Evolutionary conservation across 805 yeast species (phyloP), one percentile per base, ranked within the genome.

Genomic region (Metschnikowia noctiluminum): DNA sequence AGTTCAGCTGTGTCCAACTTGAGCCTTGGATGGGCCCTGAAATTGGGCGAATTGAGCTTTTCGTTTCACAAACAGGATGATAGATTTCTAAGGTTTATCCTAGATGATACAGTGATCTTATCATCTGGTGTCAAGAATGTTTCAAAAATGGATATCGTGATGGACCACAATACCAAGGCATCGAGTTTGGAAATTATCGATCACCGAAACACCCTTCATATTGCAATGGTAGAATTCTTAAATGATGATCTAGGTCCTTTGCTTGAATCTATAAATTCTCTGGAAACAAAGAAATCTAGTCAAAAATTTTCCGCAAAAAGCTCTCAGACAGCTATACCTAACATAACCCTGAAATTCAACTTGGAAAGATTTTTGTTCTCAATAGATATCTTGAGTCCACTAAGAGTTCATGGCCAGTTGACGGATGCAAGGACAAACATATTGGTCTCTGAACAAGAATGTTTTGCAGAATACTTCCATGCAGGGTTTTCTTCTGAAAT

Each of bases 401-500:
- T 51, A 4, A 43, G 42, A 12, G 16, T 55, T 10, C 53, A 47
- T 16, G 42, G 50, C 5, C 38, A 40, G 3, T 16, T 43, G 3
- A 8, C 44, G n/a, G 40, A 48, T 8, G 48, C 45, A 16, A 43
- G 14, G 4, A n/a, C 46, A 6, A 38, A 45, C 9, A 28, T 48
- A 3, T 38, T 36, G n/a, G n/a, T 31, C 15, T 16, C 35, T 10
- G 39, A 37, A 8, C 48, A 35, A 15, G 40, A 35, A 16, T 12
- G 31, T n/a, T 31, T 38, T 6, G 43, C 30, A 30, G 42, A 48
- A 6, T 50, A 43, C 39, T 27, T 36, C 3, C 48, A 54, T 35
- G 46, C 38, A 28, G 36, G 60, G 28, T 35, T 61, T 3, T 57
- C 61, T 7, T 40, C 61, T 11, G 61, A 57, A 6, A 35, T 57